Base-by-base conservation (phyloP, 2,329 filamentous ascomycete genomes). In the Dactylellina cionopaga region DNA sequence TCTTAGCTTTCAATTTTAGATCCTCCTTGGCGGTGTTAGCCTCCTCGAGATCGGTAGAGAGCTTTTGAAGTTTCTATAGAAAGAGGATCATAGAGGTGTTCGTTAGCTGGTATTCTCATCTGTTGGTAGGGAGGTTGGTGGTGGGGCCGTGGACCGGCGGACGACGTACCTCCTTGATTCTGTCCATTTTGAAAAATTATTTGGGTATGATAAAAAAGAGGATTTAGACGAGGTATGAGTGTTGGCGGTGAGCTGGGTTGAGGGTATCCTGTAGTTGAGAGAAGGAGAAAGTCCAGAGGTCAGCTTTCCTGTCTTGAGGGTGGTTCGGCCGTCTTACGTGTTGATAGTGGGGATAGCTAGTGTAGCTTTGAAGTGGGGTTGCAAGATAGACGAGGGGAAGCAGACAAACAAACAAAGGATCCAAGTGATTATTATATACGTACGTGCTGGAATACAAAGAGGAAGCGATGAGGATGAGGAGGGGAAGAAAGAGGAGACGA, bases 31-130 rank as follows among this genome's bases (percentile, higher is more conserved):
- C n/a, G n/a, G n/a, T n/a, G n/a, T n/a, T n/a, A n/a, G n/a, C n/a
- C n/a, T n/a, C n/a, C n/a, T n/a, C n/a, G n/a, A n/a, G n/a, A n/a
- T n/a, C n/a, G n/a, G n/a, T n/a, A 79, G 92, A 91, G 87, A 98
- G 92, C 83, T 94, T 84, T 81, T 94, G 93, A 85, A 99, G 92
- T 82, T 89, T 86, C 85, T 90, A 90, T 92, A 97, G 94, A 89
- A 92, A 94, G 94, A 97, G 79, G 24, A 13, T 24, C 73, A 62
- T n/a, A n/a, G n/a, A n/a, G n/a, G n/a, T n/a, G n/a, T 72, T 74
- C 66, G 65, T 73, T 76, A 62, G 74, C 65, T 74, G 79, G 75
- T 77, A 77, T 75, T 58, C 75, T 70, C 76, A n/a, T 35, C 13
- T 35, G 6, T 6, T 77, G 74, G 69, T 22, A 65, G 37, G 33